Conservation (phyloP, 345 rosid species). For the Dimocarpus longan region DNA sequence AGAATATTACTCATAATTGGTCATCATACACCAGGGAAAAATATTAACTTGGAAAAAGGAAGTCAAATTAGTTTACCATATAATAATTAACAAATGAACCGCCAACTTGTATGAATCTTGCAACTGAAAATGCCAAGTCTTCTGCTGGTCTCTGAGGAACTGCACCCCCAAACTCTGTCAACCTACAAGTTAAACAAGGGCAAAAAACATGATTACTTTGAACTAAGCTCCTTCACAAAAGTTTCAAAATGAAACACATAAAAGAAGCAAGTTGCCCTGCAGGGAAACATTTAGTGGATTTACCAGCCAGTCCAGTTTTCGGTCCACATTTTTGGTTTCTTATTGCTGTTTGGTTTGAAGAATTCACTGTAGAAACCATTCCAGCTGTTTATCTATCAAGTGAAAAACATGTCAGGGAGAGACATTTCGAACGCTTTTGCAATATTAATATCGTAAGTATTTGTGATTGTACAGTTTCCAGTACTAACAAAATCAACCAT, state of each 20-base stretch:
- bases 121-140: conserved; percentile 80
- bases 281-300: conserved; percentile 21
- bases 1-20: neutral
- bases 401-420: neutral
- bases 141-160: conserved; percentile 69
- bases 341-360: conserved; percentile 59
- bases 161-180: conserved; percentile 68
- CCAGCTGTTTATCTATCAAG: conserved; percentile 75
- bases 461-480: no score
- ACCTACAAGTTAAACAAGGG: conserved; percentile 40
- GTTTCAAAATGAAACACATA: neutral
- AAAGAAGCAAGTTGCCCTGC: neutral
- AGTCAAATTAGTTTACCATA: conserved; percentile 53
- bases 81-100: conserved; percentile 86
- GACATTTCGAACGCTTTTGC: neutral
- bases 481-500: no score
- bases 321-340: conserved; percentile 95
- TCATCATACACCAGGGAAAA: neutral
- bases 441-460: no score
- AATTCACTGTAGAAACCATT: conserved; percentile 86
- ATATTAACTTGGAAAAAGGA: neutral
- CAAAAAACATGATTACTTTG: neutral
- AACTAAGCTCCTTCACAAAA: neutral
- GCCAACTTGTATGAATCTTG: conserved; percentile 74
- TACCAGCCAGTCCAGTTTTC: conserved; percentile 98